Conservation (phyloP, 2,329 filamentous ascomycete species). For the Talaromyces verruculosus region DNA sequence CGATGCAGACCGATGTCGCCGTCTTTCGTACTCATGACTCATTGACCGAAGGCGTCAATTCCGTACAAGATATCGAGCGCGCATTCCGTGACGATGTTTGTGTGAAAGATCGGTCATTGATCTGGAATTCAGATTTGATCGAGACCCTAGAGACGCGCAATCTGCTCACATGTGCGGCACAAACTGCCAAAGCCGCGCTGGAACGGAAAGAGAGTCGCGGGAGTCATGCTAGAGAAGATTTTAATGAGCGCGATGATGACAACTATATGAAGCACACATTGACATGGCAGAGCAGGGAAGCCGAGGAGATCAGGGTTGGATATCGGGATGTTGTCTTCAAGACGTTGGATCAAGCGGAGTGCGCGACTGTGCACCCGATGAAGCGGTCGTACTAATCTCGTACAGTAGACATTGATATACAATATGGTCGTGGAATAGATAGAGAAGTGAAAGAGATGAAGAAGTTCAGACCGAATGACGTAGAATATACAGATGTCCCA, state of each 20-base stretch:
- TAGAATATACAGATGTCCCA: background rate
- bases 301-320: slow-evolving; percentile 71
- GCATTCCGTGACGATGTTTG: slow-evolving; percentile 79
- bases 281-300: slow-evolving; percentile 90
- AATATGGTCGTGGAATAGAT: background rate
- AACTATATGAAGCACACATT: slow-evolving; percentile 99
- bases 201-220: slow-evolving; percentile 97
- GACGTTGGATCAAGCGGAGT: slow-evolving; percentile 92
- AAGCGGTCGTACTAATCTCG: slow-evolving; percentile 61
- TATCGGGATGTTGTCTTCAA: slow-evolving; percentile 81
- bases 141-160: slow-evolving; percentile 96
- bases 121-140: slow-evolving; percentile 97
- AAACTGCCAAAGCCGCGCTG: slow-evolving; percentile 87
- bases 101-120: slow-evolving; percentile 98
- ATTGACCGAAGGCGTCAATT: slow-evolving; percentile 87
- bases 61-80: slow-evolving; percentile 77
- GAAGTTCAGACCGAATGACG: background rate
- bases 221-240: slow-evolving; percentile 95
- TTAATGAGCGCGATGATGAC: slow-evolving; percentile 87
- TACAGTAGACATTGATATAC: too few relatives aligned
- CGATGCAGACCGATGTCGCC: slow-evolving; percentile 95
- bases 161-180: slow-evolving; percentile 90
- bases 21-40: slow-evolving; percentile 95
- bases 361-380: slow-evolving; percentile 93
- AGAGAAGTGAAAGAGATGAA: background rate